Percentiles rank a stretch among this genome's conserved stretches.
Conservation (phyloP, 805 yeast species). For the Phaffomyces thermotolerans region DNA sequence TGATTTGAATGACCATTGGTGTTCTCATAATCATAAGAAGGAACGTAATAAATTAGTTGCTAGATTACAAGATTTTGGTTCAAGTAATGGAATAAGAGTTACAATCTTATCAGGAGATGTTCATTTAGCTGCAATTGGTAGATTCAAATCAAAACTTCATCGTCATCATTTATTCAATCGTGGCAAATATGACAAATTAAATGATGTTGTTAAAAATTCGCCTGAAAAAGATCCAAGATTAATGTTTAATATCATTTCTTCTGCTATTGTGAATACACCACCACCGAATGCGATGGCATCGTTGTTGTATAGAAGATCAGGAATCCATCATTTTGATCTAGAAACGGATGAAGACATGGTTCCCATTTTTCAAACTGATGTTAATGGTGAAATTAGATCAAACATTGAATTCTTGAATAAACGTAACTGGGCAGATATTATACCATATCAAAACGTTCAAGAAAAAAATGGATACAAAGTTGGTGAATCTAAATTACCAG, state of each 20-base stretch:
- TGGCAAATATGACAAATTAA: slow-evolving; percentile 29
- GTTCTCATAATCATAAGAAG: slow-evolving; percentile 75
- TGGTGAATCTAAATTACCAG: slow-evolving; percentile 34
- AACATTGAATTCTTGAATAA: slow-evolving; percentile 54
- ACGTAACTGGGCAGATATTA: slow-evolving; percentile 68
- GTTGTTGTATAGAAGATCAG: slow-evolving; percentile 58
- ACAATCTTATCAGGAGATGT: slow-evolving; percentile 92
- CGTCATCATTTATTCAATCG: slow-evolving; percentile 33
- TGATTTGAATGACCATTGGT: slow-evolving; percentile 96
- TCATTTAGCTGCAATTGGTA: slow-evolving; percentile 78
- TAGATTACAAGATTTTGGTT: slow-evolving; percentile 58
- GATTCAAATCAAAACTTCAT: slow-evolving; percentile 54
- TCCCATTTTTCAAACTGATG: slow-evolving; percentile 58
- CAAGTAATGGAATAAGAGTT: slow-evolving; percentile 56
- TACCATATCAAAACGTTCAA: slow-evolving; percentile 37
- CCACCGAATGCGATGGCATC: slow-evolving; percentile 85
- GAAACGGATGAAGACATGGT: slow-evolving; percentile 74
- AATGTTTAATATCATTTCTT: slow-evolving; percentile 76
- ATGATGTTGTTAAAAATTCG: slow-evolving; percentile 31
- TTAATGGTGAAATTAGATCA: slow-evolving; percentile 40
- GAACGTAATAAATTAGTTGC: slow-evolving; percentile 72
- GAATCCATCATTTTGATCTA: slow-evolving; percentile 55
- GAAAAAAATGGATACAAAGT: slow-evolving; percentile 17
- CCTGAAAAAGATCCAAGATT: slow-evolving; percentile 71
- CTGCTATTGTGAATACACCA: slow-evolving; percentile 89